phyloP scores from a whole-genome alignment of 1,139 yeast species.

The Zygoascus hellenicus region DNA sequence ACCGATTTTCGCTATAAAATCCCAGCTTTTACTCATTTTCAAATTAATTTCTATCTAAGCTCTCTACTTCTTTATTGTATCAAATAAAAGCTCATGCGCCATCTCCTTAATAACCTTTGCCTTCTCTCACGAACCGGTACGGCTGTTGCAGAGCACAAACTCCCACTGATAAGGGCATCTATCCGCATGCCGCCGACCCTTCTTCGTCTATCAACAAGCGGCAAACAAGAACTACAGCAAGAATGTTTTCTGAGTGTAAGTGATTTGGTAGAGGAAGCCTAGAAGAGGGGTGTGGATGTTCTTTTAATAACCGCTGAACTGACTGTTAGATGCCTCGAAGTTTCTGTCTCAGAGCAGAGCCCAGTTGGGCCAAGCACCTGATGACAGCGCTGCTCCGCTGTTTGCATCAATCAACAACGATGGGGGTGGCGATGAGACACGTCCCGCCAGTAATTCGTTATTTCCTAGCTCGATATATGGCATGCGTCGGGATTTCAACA shows the following conservation, averaged over 20 bases:
- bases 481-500: slow-evolving; percentile 18
- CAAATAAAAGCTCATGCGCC: no score
- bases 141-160: not conserved
- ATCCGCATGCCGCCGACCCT: not conserved
- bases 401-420: slow-evolving; percentile 30
- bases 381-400: slow-evolving; percentile 27
- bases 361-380: slow-evolving; percentile 13
- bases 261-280: no score
- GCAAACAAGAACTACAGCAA: not conserved
- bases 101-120: no score
- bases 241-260: slow-evolving; percentile 18
- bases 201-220: not conserved
- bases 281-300: no score
- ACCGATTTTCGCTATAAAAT: slow-evolving; percentile 26
- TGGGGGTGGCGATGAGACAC: slow-evolving; percentile 9
- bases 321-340: slow-evolving; percentile 34
- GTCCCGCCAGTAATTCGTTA: slow-evolving; percentile 12
- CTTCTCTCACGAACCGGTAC: no score
- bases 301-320: no score
- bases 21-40: slow-evolving; percentile 18
- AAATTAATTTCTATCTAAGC: not conserved
- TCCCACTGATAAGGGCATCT: not conserved
- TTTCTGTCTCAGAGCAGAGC: slow-evolving; percentile 35
- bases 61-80: not conserved
- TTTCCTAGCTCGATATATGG: slow-evolving; percentile 20